A percentile compares a stretch with the other conserved stretches of the same genome.
phyloP scores from a whole-genome alignment of 805 yeast genomes.

The Candida broadrunensis region DNA sequence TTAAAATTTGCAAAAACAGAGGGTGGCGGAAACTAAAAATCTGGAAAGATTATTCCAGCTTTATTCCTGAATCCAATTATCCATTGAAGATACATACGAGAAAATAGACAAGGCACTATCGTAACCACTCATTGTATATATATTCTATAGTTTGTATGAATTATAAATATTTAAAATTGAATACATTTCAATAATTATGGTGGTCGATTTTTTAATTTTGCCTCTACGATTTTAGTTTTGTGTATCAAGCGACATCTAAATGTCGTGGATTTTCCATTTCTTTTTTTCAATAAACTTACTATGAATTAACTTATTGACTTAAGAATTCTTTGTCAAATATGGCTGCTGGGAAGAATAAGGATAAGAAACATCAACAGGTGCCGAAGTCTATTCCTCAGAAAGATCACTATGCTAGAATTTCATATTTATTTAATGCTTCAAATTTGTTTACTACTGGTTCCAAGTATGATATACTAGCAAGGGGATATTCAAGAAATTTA shows the following conservation, averaged over 20 bases:
- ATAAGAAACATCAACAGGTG: conserved; percentile 9
- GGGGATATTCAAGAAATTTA: conserved; percentile 53
- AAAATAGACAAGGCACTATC: conserved; percentile 97
- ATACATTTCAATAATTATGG: too few species aligned
- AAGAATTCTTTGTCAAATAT: too few species aligned
- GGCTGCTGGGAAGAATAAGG: conserved; percentile 8
- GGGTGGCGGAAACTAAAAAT: too few species aligned
- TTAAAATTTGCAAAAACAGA: background rate
- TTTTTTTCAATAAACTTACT: too few species aligned
- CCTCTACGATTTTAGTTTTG: background rate
- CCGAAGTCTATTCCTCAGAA: conserved; percentile 47
- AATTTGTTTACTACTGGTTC: background rate
- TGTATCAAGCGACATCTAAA: background rate
- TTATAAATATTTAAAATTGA: too few species aligned
- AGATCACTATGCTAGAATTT: conserved; percentile 59
- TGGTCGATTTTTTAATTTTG: background rate
- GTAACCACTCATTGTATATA: conserved; percentile 84
- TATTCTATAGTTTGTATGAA: background rate
- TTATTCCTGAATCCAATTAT: background rate
- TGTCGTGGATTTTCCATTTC: background rate
- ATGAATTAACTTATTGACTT: too few species aligned
- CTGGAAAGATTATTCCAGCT: too few species aligned
- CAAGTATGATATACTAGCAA: conserved; percentile 52
- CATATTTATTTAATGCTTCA: conserved; percentile 36
- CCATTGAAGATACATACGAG: conserved; percentile 57